phyloP scores from a whole-genome alignment of 345 rosid species.

The Zanthoxylum bungeanum region DNA sequence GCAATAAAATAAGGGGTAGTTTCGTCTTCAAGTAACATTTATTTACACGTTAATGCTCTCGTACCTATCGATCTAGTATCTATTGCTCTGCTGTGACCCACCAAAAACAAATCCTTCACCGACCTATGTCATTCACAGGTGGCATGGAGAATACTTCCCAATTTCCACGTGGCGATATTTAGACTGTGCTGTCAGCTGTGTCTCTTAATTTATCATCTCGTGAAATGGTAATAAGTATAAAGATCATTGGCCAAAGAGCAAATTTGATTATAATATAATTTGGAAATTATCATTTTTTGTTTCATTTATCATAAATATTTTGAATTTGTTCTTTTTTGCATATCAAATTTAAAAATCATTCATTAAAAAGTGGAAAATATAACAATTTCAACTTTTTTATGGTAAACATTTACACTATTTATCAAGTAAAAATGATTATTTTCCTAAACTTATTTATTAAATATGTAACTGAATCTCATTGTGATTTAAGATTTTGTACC shows the following conservation, averaged over 20 bases:
- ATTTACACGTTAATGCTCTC: neutral
- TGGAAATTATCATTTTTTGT: no score
- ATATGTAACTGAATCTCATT: no score
- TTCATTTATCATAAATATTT: no score
- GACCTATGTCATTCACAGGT: neutral
- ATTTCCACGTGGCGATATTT: slow-evolving; percentile 6
- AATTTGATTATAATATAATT: no score
- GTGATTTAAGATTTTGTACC: no score
- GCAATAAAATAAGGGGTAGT: neutral
- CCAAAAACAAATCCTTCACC: neutral
- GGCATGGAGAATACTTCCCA: neutral
- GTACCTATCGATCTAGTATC: neutral
- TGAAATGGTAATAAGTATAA: neutral
- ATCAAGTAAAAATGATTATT: no score
- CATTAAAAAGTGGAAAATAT: no score
- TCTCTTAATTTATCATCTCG: neutral
- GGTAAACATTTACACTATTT: no score
- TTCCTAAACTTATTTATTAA: no score
- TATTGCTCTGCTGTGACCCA: neutral
- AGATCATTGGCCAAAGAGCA: neutral
- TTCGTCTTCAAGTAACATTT: neutral
- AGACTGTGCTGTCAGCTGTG: neutral
- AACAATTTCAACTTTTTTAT: no score
- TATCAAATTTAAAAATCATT: no score
- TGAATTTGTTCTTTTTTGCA: no score